A percentile compares a stretch with the other conserved stretches of the same genome.
Conservation (phyloP, 1,284 basidiomycete species). For the Leccinum pachyderme region DNA sequence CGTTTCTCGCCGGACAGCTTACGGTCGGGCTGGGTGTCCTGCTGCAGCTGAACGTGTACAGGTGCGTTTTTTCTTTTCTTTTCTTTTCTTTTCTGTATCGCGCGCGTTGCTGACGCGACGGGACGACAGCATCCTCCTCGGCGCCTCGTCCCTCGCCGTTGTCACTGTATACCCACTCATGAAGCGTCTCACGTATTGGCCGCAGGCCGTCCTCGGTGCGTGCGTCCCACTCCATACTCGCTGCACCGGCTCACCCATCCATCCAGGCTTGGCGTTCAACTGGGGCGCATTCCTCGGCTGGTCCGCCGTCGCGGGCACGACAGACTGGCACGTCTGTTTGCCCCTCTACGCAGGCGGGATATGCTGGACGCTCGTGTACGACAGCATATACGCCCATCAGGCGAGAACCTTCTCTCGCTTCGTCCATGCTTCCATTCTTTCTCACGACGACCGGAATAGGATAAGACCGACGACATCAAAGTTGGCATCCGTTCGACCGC, state of each 20-base stretch:
- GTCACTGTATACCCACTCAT: slow-evolving; percentile 94
- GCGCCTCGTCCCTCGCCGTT: slow-evolving; percentile 85
- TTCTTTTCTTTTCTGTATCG: too few species aligned
- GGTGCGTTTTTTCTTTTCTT: slow-evolving; percentile 43
- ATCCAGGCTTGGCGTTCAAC: slow-evolving; percentile 83
- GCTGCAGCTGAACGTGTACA: slow-evolving; percentile 93
- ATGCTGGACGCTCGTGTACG: slow-evolving; percentile 95
- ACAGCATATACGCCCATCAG: slow-evolving; percentile 98
- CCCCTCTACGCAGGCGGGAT: slow-evolving; percentile 91
- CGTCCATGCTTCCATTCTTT: neutral
- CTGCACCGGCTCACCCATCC: too few species aligned
- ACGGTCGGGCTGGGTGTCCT: slow-evolving; percentile 85
- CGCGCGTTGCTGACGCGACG: slow-evolving; percentile 30
- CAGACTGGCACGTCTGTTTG: slow-evolving; percentile 81
- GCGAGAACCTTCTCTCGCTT: slow-evolving; percentile 36
- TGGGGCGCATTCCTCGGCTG: slow-evolving; percentile 97
- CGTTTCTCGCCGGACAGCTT: slow-evolving; percentile 85
- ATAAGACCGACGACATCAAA: slow-evolving; percentile 88
- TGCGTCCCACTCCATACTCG: neutral
- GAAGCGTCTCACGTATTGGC: slow-evolving; percentile 98
- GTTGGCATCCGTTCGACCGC: slow-evolving; percentile 95
- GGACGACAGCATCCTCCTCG: slow-evolving; percentile 81
- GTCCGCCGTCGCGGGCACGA: slow-evolving; percentile 85
- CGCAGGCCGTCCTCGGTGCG: slow-evolving; percentile 89
- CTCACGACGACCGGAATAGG: slow-evolving; percentile 44